Percentiles rank a stretch among this genome's conserved stretches.
phyloP scores from a whole-genome alignment of 306 rosid genomes.

The Lathyrus aphaca region DNA sequence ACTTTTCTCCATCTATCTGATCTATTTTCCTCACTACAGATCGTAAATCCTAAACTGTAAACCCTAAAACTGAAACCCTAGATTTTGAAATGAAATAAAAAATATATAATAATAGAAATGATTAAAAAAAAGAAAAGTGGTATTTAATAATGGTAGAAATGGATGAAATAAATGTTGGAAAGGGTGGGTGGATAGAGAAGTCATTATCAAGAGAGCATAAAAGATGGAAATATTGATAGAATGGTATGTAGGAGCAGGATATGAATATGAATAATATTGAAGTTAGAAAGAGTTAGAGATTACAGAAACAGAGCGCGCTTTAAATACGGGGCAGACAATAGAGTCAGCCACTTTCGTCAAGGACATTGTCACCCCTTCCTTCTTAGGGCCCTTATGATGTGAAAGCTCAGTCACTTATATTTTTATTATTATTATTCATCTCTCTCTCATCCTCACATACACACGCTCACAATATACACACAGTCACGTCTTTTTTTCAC shows the following conservation, averaged over 20 bases:
- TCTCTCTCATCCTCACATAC: neutral
- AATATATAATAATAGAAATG: too few species aligned
- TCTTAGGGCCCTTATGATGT: conserved; percentile 56
- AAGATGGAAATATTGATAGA: conserved; percentile 31
- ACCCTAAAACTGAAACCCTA: too few species aligned
- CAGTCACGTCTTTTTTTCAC: neutral
- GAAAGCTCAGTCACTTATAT: conserved; percentile 47
- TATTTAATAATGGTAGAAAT: neutral
- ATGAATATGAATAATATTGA: neutral
- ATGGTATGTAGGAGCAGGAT: conserved; percentile 21
- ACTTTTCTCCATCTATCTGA: too few species aligned
- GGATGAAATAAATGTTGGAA: neutral
- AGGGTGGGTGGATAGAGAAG: neutral
- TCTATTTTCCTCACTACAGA: too few species aligned
- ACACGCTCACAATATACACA: neutral
- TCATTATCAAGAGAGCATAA: conserved; percentile 17
- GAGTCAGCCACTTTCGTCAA: conserved; percentile 58
- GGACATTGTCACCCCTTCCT: conserved; percentile 57
- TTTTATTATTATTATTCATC: neutral
- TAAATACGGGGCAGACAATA: conserved; percentile 61
- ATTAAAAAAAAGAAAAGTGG: neutral
- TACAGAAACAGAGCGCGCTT: conserved; percentile 49
- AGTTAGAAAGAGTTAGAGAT: conserved; percentile 30
- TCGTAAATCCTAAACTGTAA: too few species aligned
- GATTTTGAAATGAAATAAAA: too few species aligned